Evolutionary conservation across 2,329 filamentous ascomycete species (phyloP), one percentile per base, ranked within the genome.

Genomic region (Plenodomus lindquistii): DNA sequence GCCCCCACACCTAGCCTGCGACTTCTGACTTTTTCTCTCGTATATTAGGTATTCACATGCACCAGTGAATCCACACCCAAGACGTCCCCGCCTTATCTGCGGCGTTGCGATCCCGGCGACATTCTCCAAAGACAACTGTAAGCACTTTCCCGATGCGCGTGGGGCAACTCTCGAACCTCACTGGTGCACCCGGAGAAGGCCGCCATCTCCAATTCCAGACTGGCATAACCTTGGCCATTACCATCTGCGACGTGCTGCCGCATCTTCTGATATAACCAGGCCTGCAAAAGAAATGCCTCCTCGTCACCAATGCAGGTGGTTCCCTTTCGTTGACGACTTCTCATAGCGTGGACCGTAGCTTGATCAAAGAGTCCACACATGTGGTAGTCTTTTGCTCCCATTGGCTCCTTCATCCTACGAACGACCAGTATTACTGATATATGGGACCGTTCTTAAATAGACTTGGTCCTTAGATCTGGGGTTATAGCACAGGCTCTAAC

Each of bases 301-400:
- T 56, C 44, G 54, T 59, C 58, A 56, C 55, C 40, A 44, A 60
- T 55, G 56, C 52, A 52, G 61, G 48, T 44, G 47, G 57, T 44
- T 31, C 9, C 27, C 4, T 31, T 31, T 15, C 27, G 15, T 31
- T 31, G 27, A 37, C 51, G 52, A 51, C 48, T 46, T 56, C 49
- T 52, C 34, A 57, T 47, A 39, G 41, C 46, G 47, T 50, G 50
- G 37, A 48, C 55, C 42, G 39, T 56, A 59, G 57, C 40, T 55
- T 53, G 44, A 50, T 13, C 11, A 13, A 48, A 38, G 29, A 38
- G 40, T 41, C 44, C 50, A 48, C 60, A 61, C 58, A 63, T 63
- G 61, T 54, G 48, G 50, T 50, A 43, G 35, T 39, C 46, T 22
- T 11, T 50, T 39, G 16, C 27, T 41, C 44, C 46, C 47, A 65